phyloP scores from a whole-genome alignment of 164 flowering plant genomes.

The Dillenia suffruticosa region DNA sequence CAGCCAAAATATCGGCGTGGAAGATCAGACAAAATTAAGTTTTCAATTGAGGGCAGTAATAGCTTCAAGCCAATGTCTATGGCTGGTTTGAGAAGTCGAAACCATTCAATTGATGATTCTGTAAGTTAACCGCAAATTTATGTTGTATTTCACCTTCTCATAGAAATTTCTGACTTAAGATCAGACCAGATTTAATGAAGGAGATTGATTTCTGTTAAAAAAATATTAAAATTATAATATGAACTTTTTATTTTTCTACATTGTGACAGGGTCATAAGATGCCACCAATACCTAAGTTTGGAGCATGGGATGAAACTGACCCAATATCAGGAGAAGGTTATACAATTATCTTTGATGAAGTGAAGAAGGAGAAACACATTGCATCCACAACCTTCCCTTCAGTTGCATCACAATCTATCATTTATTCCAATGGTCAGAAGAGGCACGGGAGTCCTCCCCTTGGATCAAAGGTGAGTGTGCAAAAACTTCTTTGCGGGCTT shows the following conservation, averaged over 20 bases:
- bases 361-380: conserved; percentile 48
- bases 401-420: conserved; percentile 12
- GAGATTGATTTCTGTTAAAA: no score
- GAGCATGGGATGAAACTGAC: conserved; percentile 66
- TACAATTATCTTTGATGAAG: conserved; percentile 57
- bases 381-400: conserved; percentile 24
- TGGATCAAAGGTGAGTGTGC: conserved; percentile 24
- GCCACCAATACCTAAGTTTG: conserved; percentile 62
- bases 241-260: background rate
- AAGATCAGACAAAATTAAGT: conserved; percentile 22
- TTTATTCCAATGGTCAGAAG: conserved; percentile 13
- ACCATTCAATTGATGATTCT: conserved; percentile 16
- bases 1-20: conserved; percentile 14
- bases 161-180: background rate
- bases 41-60: conserved; percentile 13
- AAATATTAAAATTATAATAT: background rate
- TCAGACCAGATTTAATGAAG: no score
- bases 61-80: conserved; percentile 12
- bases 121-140: conserved; percentile 23
- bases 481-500: background rate
- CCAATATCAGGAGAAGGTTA: conserved; percentile 64
- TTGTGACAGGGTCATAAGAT: conserved; percentile 29
- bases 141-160: background rate
- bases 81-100: conserved; percentile 17
- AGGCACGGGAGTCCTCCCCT: conserved; percentile 11